These are phyloP conservation scores for Boletus bicolor DNA, from an alignment of 768 basidiomycete species.

Conservation along the genomic window DNA sequence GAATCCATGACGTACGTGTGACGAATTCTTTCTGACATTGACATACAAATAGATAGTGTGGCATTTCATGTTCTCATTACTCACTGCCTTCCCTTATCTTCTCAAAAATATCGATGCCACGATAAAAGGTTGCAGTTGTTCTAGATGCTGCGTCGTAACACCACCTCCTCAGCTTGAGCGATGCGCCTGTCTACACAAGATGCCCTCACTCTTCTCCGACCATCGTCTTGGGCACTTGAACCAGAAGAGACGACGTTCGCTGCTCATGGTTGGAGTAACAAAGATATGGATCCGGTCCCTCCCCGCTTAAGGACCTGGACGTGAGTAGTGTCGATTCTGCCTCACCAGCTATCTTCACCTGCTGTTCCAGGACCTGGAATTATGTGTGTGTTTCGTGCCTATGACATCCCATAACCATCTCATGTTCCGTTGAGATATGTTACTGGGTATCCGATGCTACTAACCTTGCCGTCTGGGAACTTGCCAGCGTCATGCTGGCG, in stretches of 20 bases:
- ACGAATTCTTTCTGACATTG: neutral
- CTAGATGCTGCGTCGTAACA: neutral
- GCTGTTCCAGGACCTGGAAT: slow-evolving; percentile 43
- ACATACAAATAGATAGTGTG: neutral
- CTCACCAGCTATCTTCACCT: neutral
- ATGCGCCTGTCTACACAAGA: slow-evolving; percentile 10
- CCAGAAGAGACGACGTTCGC: slow-evolving; percentile 48
- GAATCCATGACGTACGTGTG: neutral
- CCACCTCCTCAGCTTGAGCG: neutral
- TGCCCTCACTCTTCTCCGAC: slow-evolving; percentile 11
- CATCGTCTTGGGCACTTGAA: slow-evolving; percentile 20
- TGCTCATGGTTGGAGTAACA: slow-evolving; percentile 63
- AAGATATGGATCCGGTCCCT: slow-evolving; percentile 77
- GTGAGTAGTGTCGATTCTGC: slow-evolving; percentile 6
- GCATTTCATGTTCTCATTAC: neutral
- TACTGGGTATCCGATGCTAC: slow-evolving; percentile 30
- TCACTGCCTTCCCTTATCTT: slow-evolving; percentile 3
- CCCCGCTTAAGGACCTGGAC: slow-evolving; percentile 60
- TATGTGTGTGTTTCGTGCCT: slow-evolving; percentile 57
- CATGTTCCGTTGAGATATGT: slow-evolving; percentile 20
- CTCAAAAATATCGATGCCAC: neutral
- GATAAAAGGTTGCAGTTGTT: slow-evolving; percentile 7
- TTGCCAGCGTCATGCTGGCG: slow-evolving; percentile 73
- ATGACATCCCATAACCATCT: slow-evolving; percentile 23
- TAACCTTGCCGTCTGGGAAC: slow-evolving; percentile 42